Evolutionary conservation across 2,329 filamentous ascomycete species (phyloP).

Genomic region (Aspergillus aculeatinus): DNA sequence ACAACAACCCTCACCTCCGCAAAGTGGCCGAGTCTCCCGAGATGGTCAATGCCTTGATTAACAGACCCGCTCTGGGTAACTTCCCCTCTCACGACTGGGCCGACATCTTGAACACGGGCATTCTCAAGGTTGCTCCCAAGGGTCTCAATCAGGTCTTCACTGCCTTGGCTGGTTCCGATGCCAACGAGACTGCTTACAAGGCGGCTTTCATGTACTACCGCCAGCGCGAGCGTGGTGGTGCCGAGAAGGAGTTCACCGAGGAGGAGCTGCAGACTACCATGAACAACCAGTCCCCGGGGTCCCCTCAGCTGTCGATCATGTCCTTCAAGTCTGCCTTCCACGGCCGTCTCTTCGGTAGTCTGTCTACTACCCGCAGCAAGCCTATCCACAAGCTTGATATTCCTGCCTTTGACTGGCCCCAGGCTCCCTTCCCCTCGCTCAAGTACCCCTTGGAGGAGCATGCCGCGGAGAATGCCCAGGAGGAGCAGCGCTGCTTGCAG

Average conservation of each 20-base stretch:
- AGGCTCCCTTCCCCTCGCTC: slow-evolving; percentile 78
- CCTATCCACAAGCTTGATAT: slow-evolving; percentile 94
- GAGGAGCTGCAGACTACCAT: slow-evolving; percentile 74
- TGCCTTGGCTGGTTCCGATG: slow-evolving; percentile 82
- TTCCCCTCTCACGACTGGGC: slow-evolving; percentile 87
- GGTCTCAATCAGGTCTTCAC: slow-evolving; percentile 89
- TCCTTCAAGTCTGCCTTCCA: slow-evolving; percentile 89
- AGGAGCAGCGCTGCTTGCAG: slow-evolving; percentile 76
- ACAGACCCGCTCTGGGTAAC: slow-evolving; percentile 85
- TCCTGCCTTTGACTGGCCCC: slow-evolving; percentile 91
- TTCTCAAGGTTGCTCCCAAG: slow-evolving; percentile 78
- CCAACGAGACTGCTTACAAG: slow-evolving; percentile 94
- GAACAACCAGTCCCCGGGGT: slow-evolving; percentile 77
- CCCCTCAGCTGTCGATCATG: slow-evolving; percentile 77
- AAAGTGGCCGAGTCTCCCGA: slow-evolving; percentile 70
- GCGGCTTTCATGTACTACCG: slow-evolving; percentile 92
- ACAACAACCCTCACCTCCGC: slow-evolving; percentile 79
- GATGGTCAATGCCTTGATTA: slow-evolving; percentile 79
- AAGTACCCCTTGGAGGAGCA: slow-evolving; percentile 85
- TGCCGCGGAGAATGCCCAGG: slow-evolving; percentile 74
- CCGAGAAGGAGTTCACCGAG: slow-evolving; percentile 72
- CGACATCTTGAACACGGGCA: slow-evolving; percentile 72
- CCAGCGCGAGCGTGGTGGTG: slow-evolving; percentile 75
- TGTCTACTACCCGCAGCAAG: slow-evolving; percentile 89
- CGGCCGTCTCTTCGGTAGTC: slow-evolving; percentile 81